A percentile compares a stretch with the other conserved stretches of the same genome.
Evolutionary conservation across 805 yeast genomes (phyloP).

Genomic region (Metahyphopichia silvanorum): DNA sequence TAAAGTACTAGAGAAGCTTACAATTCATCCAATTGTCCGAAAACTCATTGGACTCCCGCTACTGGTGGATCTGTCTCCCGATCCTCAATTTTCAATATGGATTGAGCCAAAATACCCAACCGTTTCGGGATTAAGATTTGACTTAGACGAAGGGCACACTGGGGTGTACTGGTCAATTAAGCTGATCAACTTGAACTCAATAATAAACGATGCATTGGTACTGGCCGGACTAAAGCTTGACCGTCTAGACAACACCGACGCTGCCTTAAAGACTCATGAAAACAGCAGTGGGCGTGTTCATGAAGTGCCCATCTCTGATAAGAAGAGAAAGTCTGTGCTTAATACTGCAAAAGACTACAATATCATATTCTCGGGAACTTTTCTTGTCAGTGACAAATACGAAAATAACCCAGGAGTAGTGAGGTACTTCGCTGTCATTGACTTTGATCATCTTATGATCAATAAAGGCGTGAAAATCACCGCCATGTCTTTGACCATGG

Average conservation of each 20-base stretch:
- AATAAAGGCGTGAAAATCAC: slow-evolving; percentile 29
- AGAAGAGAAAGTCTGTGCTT: slow-evolving; percentile 4
- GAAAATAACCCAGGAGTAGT: slow-evolving; percentile 14
- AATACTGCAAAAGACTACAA: slow-evolving; percentile 18
- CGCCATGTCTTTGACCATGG: slow-evolving; percentile 14
- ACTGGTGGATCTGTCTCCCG: slow-evolving; percentile 6
- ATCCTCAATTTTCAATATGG: slow-evolving; percentile 23
- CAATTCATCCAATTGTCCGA: slow-evolving; percentile 17
- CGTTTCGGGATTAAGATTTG: slow-evolving; percentile 25
- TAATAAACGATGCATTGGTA: slow-evolving; percentile 14
- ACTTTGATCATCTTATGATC: slow-evolving; percentile 27
- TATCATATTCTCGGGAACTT: slow-evolving; percentile 22
- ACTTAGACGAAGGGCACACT: slow-evolving; percentile 7
- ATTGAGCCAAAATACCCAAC: slow-evolving; percentile 25
- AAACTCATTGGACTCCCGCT: slow-evolving; percentile 29
- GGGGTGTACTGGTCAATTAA: slow-evolving; percentile 23
- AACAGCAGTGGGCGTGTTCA: slow-evolving; percentile 23
- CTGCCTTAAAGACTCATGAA: slow-evolving; percentile 22
- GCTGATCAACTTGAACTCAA: slow-evolving; percentile 18
- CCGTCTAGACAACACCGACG: slow-evolving; percentile 17
- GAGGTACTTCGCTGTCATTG: slow-evolving; percentile 25
- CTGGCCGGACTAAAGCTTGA: slow-evolving; percentile 24
- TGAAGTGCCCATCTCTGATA: slow-evolving; percentile 14
- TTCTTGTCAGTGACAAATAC: slow-evolving; percentile 16
- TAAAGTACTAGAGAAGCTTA: slow-evolving; percentile 22